Evolutionary conservation across 2,329 filamentous ascomycete species (phyloP), one percentile per base, ranked within the genome.

Genomic region (Magnaporthales sp.): DNA sequence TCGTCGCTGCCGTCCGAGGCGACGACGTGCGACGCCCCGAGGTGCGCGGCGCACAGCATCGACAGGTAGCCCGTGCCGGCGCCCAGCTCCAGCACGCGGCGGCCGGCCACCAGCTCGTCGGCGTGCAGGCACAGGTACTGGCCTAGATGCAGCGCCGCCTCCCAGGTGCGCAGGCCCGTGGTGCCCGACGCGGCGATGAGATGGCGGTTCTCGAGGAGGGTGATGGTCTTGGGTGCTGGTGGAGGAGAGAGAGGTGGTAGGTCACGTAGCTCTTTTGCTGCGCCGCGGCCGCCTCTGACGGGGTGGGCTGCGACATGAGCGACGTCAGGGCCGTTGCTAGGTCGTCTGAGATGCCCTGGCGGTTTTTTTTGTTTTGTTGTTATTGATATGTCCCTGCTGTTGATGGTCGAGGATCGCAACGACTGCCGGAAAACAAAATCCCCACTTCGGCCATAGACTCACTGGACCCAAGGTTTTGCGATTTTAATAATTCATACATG

Each of bases 111-210:
- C 24, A 83, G 69, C 9, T 31, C 19, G 32, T 15, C 62, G n/a
- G 62, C n/a, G 64, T 82, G 76, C n/a, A 73, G 68, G 68, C 85
- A 85, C 26, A 93, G 83, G 71, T 88, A 92, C 61, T 88, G 83
- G 1, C 89, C 89, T 0, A 94, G 80, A 70, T 92, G 89, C 9
- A 94, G 78, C 1, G 90, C 87, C 0, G 91, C 91, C 75, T 94
- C 91, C 91, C 91, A 95, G 0, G 91, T 94, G 38, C 91, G 84
- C 27, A 91, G 81, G 1, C 91, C 91, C 0, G 91, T 94, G 0
- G 90, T 93, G 1, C 90, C 90, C 0, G 83, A 83, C 2, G 88
- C 88, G 1, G 90, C 87, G 63, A 94, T 85, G 30, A 93, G 81
- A 31, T 84, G 83, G 2, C 87, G 85, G 32, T 88, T 87, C 77